Percentiles rank a stretch among this genome's conserved stretches.
Evolutionary conservation across 352 stramenopile genomes (phyloP).

Genomic region (Pythium phragmitis): DNA sequence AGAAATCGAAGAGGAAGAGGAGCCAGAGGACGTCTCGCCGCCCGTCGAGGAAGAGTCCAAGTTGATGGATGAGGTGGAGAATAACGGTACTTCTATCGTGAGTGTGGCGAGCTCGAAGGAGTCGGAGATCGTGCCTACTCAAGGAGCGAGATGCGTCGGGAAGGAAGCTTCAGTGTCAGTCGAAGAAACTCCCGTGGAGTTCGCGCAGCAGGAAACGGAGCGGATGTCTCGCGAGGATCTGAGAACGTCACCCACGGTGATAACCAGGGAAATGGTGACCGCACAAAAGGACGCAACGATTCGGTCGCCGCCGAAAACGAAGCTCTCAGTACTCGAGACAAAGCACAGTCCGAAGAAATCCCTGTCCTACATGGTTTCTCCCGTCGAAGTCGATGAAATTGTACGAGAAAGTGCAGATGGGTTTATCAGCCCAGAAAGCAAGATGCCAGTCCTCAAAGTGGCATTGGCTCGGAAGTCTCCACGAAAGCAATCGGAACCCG

Average conservation of each 20-base stretch:
- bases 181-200: slow-evolving; percentile 1
- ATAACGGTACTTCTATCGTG: not conserved
- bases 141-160: not conserved
- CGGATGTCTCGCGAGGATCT: slow-evolving; percentile 16
- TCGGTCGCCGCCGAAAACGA: not conserved
- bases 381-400: slow-evolving; percentile 37
- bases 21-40: not conserved
- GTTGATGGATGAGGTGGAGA: not conserved
- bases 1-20: slow-evolving; percentile 23
- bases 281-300: not conserved
- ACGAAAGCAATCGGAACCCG: slow-evolving; percentile 1
- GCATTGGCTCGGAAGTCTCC: slow-evolving; percentile 12
- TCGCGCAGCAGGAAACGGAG: not conserved
- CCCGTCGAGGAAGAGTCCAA: slow-evolving; percentile 1
- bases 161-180: not conserved
- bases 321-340: not conserved
- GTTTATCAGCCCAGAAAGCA: slow-evolving; percentile 28
- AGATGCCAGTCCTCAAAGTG: slow-evolving; percentile 5
- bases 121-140: not conserved
- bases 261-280: not conserved
- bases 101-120: not conserved
- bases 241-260: not conserved
- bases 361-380: slow-evolving; percentile 20
- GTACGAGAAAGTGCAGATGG: slow-evolving; percentile 54
- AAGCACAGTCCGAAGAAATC: slow-evolving; percentile 24